phyloP scores from a whole-genome alignment of 352 stramenopile genomes.

The Pythium apleroticum region DNA sequence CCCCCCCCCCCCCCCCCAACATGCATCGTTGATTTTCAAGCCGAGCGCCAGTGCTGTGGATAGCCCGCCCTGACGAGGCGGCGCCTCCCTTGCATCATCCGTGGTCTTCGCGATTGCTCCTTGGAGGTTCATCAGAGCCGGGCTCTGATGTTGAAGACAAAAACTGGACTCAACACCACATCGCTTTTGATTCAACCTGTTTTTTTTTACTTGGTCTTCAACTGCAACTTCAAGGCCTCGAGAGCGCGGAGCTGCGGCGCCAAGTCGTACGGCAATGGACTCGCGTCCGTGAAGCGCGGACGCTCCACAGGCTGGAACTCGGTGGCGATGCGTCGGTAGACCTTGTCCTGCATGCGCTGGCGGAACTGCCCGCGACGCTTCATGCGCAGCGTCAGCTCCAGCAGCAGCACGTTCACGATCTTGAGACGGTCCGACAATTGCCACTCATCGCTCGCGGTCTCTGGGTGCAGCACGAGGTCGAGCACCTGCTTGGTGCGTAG shows the following conservation, averaged over 20 bases:
- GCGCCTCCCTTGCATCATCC: too few species aligned
- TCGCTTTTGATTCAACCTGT: too few species aligned
- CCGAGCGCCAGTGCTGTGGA: too few species aligned
- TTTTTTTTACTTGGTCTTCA: constrained; percentile 8
- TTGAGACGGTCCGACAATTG: constrained; percentile 24
- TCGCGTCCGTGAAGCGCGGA: constrained; percentile 18
- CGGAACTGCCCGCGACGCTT: constrained; percentile 26
- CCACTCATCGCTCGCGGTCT: constrained; percentile 1
- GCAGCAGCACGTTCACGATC: constrained; percentile 28
- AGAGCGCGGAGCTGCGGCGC: constrained; percentile 10
- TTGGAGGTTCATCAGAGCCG: too few species aligned
- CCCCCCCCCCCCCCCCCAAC: too few species aligned
- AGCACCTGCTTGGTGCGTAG: constrained; percentile 21
- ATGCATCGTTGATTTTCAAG: too few species aligned
- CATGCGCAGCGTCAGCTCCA: constrained; percentile 23
- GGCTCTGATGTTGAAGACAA: too few species aligned
- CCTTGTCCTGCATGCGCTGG: constrained; percentile 31
- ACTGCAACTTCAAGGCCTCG: constrained; percentile 12
- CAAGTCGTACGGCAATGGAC: constrained; percentile 21
- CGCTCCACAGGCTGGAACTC: constrained; percentile 30
- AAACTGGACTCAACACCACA: too few species aligned
- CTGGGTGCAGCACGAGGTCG: constrained; percentile 15
- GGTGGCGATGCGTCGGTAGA: constrained; percentile 25
- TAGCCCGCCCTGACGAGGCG: too few species aligned
- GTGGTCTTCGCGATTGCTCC: too few species aligned